Conservation (phyloP, 495 filamentous ascomycete species). For the Apodospora peruviana region DNA sequence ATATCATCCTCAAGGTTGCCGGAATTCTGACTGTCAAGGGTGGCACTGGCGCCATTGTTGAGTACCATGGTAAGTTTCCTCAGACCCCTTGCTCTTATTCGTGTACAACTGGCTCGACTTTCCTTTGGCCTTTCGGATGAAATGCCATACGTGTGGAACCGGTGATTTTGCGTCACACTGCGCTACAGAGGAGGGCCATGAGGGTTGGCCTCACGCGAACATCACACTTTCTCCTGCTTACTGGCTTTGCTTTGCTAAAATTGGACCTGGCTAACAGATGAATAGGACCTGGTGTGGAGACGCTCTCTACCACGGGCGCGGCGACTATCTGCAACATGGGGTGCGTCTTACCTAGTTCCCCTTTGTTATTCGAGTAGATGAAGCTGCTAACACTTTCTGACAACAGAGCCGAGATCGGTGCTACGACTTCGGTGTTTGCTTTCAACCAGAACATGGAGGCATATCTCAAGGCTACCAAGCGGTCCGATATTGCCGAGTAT, state of each 20-base stretch:
- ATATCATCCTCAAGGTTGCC: conserved; percentile 97
- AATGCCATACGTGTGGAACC: no score
- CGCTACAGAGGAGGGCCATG: no score
- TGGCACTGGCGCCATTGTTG: conserved; percentile 93
- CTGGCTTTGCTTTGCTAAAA: neutral
- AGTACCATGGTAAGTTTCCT: conserved; percentile 71
- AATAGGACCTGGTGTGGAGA: conserved; percentile 66
- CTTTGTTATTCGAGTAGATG: neutral
- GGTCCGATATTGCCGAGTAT: conserved; percentile 83
- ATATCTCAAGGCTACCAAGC: conserved; percentile 91
- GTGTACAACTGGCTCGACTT: neutral
- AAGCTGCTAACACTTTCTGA: neutral
- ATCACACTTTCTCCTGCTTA: no score
- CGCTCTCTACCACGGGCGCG: conserved; percentile 58
- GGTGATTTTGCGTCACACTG: no score
- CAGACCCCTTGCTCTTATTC: conserved; percentile 34
- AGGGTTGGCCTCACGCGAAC: no score
- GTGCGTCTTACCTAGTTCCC: conserved; percentile 13
- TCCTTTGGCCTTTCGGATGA: neutral
- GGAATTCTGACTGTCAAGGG: conserved; percentile 97
- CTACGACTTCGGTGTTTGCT: conserved; percentile 96
- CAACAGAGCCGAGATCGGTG: conserved; percentile 76
- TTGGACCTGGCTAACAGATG: neutral
- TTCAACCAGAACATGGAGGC: conserved; percentile 98
- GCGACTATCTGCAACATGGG: conserved; percentile 71